Percentiles rank a stretch among this genome's conserved stretches.
Conservation (phyloP, 768 basidiomycete species). For the Leccinum obscurum region DNA sequence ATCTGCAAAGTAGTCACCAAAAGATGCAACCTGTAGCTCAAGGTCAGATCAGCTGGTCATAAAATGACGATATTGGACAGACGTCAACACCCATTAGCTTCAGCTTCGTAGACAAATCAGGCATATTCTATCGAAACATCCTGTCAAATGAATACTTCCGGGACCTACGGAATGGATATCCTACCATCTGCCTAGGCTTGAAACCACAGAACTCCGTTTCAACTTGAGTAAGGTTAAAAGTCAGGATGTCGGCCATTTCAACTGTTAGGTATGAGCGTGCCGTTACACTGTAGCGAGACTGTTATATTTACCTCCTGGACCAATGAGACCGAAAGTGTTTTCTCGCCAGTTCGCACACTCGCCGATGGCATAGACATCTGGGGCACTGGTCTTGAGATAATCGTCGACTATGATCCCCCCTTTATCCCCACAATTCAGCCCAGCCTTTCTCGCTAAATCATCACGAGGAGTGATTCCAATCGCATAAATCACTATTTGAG, state of each 20-base stretch:
- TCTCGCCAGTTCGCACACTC: slow-evolving; percentile 72
- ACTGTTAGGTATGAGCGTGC: slow-evolving; percentile 33
- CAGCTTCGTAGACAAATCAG: slow-evolving; percentile 71
- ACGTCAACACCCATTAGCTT: slow-evolving; percentile 59
- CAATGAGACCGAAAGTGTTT: slow-evolving; percentile 73
- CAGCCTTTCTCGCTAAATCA: slow-evolving; percentile 55
- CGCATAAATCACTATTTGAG: slow-evolving; percentile 63
- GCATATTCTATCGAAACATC: slow-evolving; percentile 41
- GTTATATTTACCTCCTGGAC: slow-evolving; percentile 53
- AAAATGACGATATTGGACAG: slow-evolving; percentile 10
- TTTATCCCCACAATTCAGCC: slow-evolving; percentile 47
- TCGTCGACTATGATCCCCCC: slow-evolving; percentile 65
- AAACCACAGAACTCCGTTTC: slow-evolving; percentile 42
- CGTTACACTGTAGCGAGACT: neutral
- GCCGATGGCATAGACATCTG: slow-evolving; percentile 70
- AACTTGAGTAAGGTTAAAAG: slow-evolving; percentile 68
- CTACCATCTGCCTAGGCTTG: slow-evolving; percentile 45
- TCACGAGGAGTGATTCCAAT: slow-evolving; percentile 73
- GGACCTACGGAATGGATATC: neutral
- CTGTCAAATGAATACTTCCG: neutral
- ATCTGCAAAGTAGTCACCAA: slow-evolving; percentile 74
- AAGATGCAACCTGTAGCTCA: slow-evolving; percentile 52
- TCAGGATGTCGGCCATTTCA: slow-evolving; percentile 74
- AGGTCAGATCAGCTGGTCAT: neutral
- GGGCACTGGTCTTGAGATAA: slow-evolving; percentile 52